These are phyloP conservation scores for Opeltia flavorubescens DNA, from an alignment of 495 filamentous ascomycete genomes.

Conservation along the genomic window DNA sequence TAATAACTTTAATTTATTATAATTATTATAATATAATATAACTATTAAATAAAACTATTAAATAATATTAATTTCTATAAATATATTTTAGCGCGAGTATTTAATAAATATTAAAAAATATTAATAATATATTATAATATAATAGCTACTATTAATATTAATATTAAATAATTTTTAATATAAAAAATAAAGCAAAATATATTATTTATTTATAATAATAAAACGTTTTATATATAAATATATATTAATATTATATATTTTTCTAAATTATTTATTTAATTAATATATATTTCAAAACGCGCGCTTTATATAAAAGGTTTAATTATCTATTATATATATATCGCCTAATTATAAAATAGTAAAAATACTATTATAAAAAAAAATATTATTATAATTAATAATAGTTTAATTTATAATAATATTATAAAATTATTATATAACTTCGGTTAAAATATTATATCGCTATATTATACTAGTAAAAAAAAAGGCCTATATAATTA, in stretches of 20 bases:
- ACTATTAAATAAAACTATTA: neutral
- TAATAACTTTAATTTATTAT: neutral
- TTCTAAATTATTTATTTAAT: neutral
- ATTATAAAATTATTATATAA: no score
- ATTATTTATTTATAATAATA: neutral
- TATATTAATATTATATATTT: neutral
- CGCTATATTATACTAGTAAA: no score
- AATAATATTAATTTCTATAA: neutral
- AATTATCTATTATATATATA: neutral
- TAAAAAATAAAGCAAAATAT: neutral
- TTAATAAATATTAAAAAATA: neutral
- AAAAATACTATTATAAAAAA: no score
- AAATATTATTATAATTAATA: no score
- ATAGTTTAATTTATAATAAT: no score
- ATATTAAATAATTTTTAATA: neutral
- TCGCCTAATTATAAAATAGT: neutral
- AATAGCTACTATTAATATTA: neutral
- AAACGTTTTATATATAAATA: neutral
- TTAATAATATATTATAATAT: neutral
- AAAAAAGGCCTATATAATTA: no score
- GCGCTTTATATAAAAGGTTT: neutral
- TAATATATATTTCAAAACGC: neutral
- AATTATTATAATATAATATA: neutral
- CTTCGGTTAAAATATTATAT: no score
- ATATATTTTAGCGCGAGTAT: no score